These are phyloP conservation scores for Paspalum vaginatum DNA, from an alignment of 176 grass and related monocot genomes.

Conservation along the genomic window DNA sequence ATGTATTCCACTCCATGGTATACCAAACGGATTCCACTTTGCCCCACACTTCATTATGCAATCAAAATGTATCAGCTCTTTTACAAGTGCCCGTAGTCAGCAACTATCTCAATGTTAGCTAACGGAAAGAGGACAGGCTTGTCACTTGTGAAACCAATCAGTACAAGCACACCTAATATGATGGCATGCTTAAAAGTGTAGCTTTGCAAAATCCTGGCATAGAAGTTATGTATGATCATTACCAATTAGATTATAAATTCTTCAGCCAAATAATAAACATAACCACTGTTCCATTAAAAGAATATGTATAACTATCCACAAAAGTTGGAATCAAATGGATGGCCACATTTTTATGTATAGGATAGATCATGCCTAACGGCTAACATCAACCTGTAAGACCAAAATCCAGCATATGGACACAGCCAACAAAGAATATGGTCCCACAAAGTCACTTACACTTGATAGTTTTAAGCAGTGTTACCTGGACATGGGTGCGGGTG, in stretches of 20 bases:
- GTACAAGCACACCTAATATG: too few species aligned
- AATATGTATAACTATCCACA: not conserved
- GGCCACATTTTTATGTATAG: slow-evolving; percentile 3
- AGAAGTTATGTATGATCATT: not conserved
- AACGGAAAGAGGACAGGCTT: not conserved
- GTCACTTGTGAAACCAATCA: not conserved
- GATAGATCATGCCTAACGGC: slow-evolving; percentile 8
- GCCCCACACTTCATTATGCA: not conserved
- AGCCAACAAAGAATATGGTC: not conserved
- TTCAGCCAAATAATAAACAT: slow-evolving; percentile 1
- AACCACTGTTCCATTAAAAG: not conserved
- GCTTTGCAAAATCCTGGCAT: not conserved
- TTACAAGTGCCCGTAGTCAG: not conserved
- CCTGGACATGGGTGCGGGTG: too few species aligned
- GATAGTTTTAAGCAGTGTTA: not conserved
- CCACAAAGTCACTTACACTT: not conserved
- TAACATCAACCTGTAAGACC: not conserved
- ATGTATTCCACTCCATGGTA: slow-evolving; percentile 3
- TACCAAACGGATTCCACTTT: slow-evolving; percentile 6
- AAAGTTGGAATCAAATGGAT: slow-evolving; percentile 27
- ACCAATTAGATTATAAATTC: not conserved
- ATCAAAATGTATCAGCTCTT: slow-evolving; percentile 13
- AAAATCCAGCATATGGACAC: not conserved
- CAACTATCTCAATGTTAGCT: not conserved
- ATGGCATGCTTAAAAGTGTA: too few species aligned